Base-by-base conservation (phyloP, 805 yeast genomes). In the Suhomyces faveliae region DNA sequence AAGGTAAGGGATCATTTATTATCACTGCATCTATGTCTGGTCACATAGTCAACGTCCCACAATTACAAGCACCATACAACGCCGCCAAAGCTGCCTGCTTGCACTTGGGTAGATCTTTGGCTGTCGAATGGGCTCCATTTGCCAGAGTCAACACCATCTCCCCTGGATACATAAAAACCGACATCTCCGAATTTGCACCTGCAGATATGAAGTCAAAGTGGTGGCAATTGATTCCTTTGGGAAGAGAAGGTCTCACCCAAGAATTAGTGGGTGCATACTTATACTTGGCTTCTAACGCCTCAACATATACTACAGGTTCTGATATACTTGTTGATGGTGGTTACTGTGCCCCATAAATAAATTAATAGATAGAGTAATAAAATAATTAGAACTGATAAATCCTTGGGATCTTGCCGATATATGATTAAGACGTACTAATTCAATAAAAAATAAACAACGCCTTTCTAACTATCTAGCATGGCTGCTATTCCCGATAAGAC, bases 251-350 rank as follows among this genome's bases (percentile, higher is more conserved):
- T 42, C 52, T 63, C 41, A 49, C 75, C 24, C 66, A 71, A 51
- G 78, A 73, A 54, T 64, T 73, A 56, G 76, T 70, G n/a, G 78
- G 77, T 44, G 75, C 77, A 10, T 73, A 73, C 59, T 61, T 73
- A 43, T 73, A 70, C 60, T 66, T 73, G 51, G 78, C 76, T 13
- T 67, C 74, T 13, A 67, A 73, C 52, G 77, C 77, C 22, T 67
- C 74, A 20, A 64, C 74, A 12, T 73, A 61, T 57, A 67, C 74
- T 43, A 73, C 77, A 20, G 78, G 77, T 40, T 65, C 75, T 53
- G 79, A 75, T 52, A 62, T 74, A 35, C 51, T 69, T 49, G 75
- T 73, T 21, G 78, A 73, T 54, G 78, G 78, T 48, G 83, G 83
- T 29, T 76, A 75, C 63, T 42, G 48, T 9, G 47, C 51, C 6